These are phyloP conservation scores for Psilocybe tampanensis DNA, from an alignment of 768 basidiomycete genomes.

Conservation along the genomic window DNA sequence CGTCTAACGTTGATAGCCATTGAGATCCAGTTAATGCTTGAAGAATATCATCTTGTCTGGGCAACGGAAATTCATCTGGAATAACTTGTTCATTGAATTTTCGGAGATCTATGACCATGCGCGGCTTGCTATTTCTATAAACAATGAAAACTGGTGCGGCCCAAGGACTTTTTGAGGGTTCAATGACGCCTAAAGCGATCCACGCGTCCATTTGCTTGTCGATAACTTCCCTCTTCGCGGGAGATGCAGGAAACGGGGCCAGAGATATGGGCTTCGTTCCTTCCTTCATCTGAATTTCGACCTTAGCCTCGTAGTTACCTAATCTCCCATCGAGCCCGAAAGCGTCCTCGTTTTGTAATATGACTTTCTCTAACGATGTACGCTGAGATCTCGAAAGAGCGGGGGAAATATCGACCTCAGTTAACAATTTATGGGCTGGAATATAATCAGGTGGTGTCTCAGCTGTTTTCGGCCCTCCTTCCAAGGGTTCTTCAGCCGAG, in stretches of 20 bases:
- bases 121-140: constrained; percentile 38
- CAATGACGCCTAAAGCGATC: constrained; percentile 38
- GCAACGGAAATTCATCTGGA: constrained; percentile 27
- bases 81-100: constrained; percentile 21
- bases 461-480: no score
- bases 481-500: no score
- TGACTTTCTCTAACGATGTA: no score
- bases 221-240: constrained; percentile 28
- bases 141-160: constrained; percentile 32
- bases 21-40: constrained; percentile 32
- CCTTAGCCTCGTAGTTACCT: no score
- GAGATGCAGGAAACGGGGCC: constrained; percentile 26
- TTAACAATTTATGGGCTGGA: no score
- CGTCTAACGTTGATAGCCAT: constrained; percentile 30
- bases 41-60: constrained; percentile 25
- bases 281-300: no score
- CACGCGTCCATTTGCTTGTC: constrained; percentile 26
- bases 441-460: no score
- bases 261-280: constrained; percentile 29
- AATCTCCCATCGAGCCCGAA: no score
- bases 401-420: no score
- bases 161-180: constrained; percentile 42
- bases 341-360: no score
- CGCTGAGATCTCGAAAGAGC: no score
- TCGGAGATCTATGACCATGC: constrained; percentile 34